These are phyloP conservation scores for Ophiocytium majus DNA, from an alignment of 352 stramenopile genomes.

Conservation along the genomic window DNA sequence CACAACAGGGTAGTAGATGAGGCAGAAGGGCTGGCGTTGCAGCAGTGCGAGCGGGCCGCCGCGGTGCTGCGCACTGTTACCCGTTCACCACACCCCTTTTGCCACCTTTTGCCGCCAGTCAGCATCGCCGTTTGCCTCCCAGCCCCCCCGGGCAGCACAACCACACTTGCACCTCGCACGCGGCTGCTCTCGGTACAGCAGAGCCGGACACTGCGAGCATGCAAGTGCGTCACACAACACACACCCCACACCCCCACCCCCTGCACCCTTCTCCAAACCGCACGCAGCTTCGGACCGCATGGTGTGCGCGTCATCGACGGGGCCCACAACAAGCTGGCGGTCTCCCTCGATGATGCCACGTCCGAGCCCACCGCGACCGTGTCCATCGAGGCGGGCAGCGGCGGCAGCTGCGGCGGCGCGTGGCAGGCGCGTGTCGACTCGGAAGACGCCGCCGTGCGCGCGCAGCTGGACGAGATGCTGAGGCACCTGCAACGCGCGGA, in stretches of 20 bases:
- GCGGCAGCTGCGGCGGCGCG: background rate
- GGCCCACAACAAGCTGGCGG: background rate
- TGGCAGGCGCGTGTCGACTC: background rate
- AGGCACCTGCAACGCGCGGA: slow-evolving; percentile 3
- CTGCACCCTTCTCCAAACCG: background rate
- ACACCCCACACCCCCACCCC: background rate
- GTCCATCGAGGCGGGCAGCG: background rate
- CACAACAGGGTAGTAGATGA: too few species aligned
- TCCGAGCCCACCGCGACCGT: background rate
- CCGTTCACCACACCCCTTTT: too few species aligned
- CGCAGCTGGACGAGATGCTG: slow-evolving; percentile 2
- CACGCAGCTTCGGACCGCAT: background rate
- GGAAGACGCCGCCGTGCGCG: background rate
- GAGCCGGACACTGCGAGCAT: background rate
- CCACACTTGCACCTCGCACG: background rate
- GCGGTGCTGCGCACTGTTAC: too few species aligned
- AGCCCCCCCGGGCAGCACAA: background rate
- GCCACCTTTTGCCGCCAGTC: too few species aligned
- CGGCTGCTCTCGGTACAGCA: background rate
- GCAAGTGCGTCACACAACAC: background rate
- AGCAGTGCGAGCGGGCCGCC: too few species aligned
- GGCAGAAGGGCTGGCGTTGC: too few species aligned
- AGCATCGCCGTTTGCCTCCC: background rate
- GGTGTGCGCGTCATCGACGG: background rate
- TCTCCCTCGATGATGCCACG: slow-evolving; percentile 2